phyloP scores from a whole-genome alignment of 2,329 filamentous ascomycete species.

The Calonectria montana region DNA sequence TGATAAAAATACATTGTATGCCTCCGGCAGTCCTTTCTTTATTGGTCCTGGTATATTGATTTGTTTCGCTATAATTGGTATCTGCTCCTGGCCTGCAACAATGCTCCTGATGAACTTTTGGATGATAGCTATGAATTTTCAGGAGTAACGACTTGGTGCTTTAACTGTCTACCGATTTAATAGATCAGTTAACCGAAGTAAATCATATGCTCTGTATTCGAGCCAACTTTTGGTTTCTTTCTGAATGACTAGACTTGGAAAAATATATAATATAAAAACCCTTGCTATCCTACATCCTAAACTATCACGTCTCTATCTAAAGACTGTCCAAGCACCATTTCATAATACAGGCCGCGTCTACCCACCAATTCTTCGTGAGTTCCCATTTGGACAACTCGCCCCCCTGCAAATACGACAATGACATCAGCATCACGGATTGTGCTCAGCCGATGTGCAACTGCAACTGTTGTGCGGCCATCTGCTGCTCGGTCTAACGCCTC shows the following conservation, averaged over 20 bases:
- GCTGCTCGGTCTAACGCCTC: slow-evolving; percentile 64
- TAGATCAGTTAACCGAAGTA: no score
- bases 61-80: no score
- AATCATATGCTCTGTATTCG: no score
- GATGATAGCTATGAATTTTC: not conserved
- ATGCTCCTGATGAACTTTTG: not conserved
- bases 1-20: slow-evolving; percentile 3
- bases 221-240: no score
- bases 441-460: slow-evolving; percentile 72
- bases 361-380: slow-evolving; percentile 68
- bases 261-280: no score
- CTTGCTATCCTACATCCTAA: not conserved
- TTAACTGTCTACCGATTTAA: no score
- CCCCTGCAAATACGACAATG: slow-evolving; percentile 69
- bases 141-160: no score
- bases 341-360: slow-evolving; percentile 60
- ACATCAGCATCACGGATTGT: slow-evolving; percentile 68
- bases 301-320: slow-evolving; percentile 46
- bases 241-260: no score
- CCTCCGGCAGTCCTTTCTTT: not conserved
- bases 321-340: slow-evolving; percentile 62
- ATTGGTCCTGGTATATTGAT: not conserved
- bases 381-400: slow-evolving; percentile 67
- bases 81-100: no score
- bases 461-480: slow-evolving; percentile 64